Conservation (phyloP, 805 yeast genomes). For the Sungouiella blattae region DNA sequence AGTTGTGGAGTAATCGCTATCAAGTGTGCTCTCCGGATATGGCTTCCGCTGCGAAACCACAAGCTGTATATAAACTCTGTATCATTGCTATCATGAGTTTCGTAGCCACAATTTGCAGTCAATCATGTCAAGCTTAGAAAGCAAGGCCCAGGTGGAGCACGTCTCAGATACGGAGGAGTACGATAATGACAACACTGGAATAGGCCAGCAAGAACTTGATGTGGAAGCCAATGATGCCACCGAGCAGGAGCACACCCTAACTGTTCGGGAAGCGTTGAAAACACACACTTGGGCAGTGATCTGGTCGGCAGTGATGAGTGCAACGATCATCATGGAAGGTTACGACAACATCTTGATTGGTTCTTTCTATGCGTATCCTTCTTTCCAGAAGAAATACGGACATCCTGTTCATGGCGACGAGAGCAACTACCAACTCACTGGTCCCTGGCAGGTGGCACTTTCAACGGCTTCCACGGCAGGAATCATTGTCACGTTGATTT, state of each 20-base stretch:
- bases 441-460: constrained; percentile 21
- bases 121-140: neutral
- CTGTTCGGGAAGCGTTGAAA: constrained; percentile 9
- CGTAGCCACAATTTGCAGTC: too few species aligned
- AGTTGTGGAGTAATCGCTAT: too few species aligned
- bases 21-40: too few species aligned
- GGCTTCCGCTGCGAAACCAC: too few species aligned
- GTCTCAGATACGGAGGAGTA: constrained; percentile 1
- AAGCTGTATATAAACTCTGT: too few species aligned
- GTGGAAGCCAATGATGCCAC: constrained; percentile 19
- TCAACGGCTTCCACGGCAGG: constrained; percentile 20
- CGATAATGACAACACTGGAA: neutral
- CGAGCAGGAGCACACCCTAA: constrained; percentile 18
- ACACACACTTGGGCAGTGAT: constrained; percentile 10
- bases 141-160: neutral
- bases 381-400: constrained; percentile 8
- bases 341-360: constrained; percentile 10
- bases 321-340: constrained; percentile 12
- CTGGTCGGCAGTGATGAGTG: constrained; percentile 8
- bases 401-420: neutral
- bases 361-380: constrained; percentile 9
- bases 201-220: neutral
- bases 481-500: constrained; percentile 39
- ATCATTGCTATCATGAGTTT: too few species aligned
- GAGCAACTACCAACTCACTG: constrained; percentile 5